Conservation (phyloP, 73 alveolate genomes). For the Tetrahymena thermophila region DNA sequence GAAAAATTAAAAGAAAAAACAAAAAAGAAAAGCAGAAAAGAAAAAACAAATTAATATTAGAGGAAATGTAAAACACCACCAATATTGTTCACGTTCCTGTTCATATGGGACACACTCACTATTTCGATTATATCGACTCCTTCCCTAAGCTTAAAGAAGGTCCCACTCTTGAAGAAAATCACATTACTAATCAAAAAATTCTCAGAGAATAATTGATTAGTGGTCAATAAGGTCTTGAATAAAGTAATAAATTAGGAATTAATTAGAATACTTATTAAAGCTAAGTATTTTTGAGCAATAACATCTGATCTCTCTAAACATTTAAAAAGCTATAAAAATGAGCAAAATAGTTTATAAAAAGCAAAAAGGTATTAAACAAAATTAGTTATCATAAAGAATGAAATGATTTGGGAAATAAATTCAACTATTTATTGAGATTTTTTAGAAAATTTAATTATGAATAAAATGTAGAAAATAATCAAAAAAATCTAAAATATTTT, state of each 20-base stretch:
- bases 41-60: neutral
- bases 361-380: neutral
- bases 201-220: slow-evolving; percentile 28
- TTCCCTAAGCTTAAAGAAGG: slow-evolving; percentile 31
- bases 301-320: neutral
- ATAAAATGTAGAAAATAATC: no score
- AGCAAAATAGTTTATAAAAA: neutral
- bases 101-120: slow-evolving; percentile 41
- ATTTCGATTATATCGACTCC: slow-evolving; percentile 21
- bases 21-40: neutral
- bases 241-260: neutral
- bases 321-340: neutral
- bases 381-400: neutral
- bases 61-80: neutral
- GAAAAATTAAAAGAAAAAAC: neutral
- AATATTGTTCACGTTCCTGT: neutral
- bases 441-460: neutral
- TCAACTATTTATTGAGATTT: neutral
- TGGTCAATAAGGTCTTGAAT: slow-evolving; percentile 27
- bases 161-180: slow-evolving; percentile 13
- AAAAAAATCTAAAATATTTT: neutral
- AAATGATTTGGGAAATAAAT: neutral
- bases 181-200: slow-evolving; percentile 2
- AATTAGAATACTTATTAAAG: neutral
- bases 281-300: neutral